Base-by-base conservation (phyloP, 2,329 filamentous ascomycete species). In the Fusarium sp. region DNA sequence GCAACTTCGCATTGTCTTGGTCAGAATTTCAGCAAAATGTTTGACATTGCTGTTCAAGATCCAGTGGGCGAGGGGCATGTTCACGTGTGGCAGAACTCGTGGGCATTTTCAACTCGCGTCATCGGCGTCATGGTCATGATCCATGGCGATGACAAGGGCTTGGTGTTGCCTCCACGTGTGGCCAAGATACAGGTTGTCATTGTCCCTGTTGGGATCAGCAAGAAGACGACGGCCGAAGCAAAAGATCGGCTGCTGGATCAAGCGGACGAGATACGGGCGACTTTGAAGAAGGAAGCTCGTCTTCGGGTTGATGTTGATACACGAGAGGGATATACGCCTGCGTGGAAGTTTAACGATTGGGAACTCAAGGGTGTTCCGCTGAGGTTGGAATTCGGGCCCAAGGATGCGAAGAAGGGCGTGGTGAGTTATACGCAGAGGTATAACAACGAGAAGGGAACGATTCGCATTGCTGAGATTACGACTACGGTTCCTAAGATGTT, bases 121-220 rank as follows among this genome's bases (percentile, higher is more conserved):
- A 97, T 99, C 76, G 97, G 97, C 86, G 95, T 98, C 82, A 98
- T 98, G 96, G 94, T 98, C 80, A 97, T 99, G 92, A 95, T 97
- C 70, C 97, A 99, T 85, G 93, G 95, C 79, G 97, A 99, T 82
- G 93, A 99, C 86, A 95, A 96, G 84, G 97, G 97, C 74, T 89
- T 99, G 20, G 95, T 98, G 71, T 91, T 98, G 59, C 97, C 97
- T 81, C 97, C 97, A 41, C 91, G 95, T 64, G 94, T 98, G 61
- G 92, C 95, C 74, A 95, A 96, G 85, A 88, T 92, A 73, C 97
- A 99, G 84, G 91, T 92, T 48, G 89, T 98, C 77, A 89, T 99
- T 72, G 92, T 99, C 65, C 96, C 97, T 11, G 95, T 98, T 45
- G 97, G 97, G 66, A 92, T 99, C 78, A 98, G 92, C 65, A 95